Percentiles rank a stretch among this genome's conserved stretches.
These are phyloP conservation scores for Candida gigantensis DNA, from an alignment of 1,139 yeast species.

Conservation along the genomic window DNA sequence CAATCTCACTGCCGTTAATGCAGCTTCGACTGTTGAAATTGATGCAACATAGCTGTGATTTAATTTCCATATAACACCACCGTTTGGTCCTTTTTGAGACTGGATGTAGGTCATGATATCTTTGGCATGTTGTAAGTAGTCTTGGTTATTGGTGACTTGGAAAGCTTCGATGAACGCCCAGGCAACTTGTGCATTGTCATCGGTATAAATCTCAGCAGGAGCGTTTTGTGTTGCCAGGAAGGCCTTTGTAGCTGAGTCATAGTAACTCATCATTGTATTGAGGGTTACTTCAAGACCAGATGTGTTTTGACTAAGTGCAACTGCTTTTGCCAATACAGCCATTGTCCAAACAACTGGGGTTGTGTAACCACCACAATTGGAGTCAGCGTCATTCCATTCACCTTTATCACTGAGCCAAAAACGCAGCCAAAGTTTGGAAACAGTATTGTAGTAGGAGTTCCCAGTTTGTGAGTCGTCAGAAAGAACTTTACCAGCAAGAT, in stretches of 20 bases:
- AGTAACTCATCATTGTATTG: slow-evolving; percentile 20
- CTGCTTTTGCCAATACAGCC: slow-evolving; percentile 29
- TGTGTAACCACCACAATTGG: slow-evolving; percentile 15
- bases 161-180: slow-evolving; percentile 35
- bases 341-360: slow-evolving; percentile 27
- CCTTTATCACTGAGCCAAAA: slow-evolving; percentile 22
- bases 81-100: slow-evolving; percentile 22
- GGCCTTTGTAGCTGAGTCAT: slow-evolving; percentile 24
- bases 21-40: slow-evolving; percentile 37
- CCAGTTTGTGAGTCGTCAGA: slow-evolving; percentile 8
- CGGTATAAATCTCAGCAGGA: slow-evolving; percentile 33
- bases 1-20: slow-evolving; percentile 34
- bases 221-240: slow-evolving; percentile 35
- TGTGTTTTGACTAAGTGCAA: slow-evolving; percentile 17
- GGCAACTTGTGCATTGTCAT: slow-evolving; percentile 36
- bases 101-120: slow-evolving; percentile 15
- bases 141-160: slow-evolving; percentile 16
- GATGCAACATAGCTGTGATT: slow-evolving; percentile 32
- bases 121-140: slow-evolving; percentile 18
- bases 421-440: slow-evolving; percentile 21
- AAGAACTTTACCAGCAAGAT: slow-evolving; percentile 2
- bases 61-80: slow-evolving; percentile 35
- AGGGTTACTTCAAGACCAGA: slow-evolving; percentile 16
- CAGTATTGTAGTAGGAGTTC: slow-evolving; percentile 11
- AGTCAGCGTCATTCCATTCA: slow-evolving; percentile 22